Evolutionary conservation across 2,329 filamentous ascomycete species (phyloP).

Genomic region (Cryphonectria naterciae): DNA sequence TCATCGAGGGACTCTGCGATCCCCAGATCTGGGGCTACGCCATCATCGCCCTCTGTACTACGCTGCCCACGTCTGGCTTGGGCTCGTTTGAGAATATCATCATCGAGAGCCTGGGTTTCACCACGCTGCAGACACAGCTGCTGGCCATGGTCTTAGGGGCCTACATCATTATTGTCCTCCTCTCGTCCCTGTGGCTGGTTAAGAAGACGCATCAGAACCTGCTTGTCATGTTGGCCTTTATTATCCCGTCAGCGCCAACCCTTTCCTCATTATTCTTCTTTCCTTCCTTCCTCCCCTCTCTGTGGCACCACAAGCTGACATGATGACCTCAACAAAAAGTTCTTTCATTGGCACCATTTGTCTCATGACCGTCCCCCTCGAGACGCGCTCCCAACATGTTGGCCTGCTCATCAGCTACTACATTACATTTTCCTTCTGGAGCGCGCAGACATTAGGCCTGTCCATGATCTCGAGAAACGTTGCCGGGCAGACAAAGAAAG

Average conservation of each 20-base stretch:
- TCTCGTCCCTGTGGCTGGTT: slow-evolving; percentile 68
- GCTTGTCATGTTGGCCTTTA: slow-evolving; percentile 66
- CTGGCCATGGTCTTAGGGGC: slow-evolving; percentile 75
- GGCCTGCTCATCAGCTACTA: slow-evolving; percentile 76
- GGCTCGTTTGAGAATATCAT: slow-evolving; percentile 77
- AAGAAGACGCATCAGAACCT: slow-evolving; percentile 72
- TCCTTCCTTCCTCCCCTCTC: background rate
- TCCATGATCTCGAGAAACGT: slow-evolving; percentile 72
- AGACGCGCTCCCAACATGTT: slow-evolving; percentile 59
- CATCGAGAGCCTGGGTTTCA: slow-evolving; percentile 71
- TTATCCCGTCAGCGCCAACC: slow-evolving; percentile 62
- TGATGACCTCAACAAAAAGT: slow-evolving; percentile 40
- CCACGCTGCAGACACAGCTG: slow-evolving; percentile 69
- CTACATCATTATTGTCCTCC: slow-evolving; percentile 72
- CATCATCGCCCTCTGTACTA: slow-evolving; percentile 71
- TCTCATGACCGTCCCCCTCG: slow-evolving; percentile 69
- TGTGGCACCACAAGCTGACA: background rate
- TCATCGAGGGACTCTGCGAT: slow-evolving; percentile 60
- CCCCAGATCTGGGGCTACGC: slow-evolving; percentile 70
- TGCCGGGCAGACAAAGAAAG: slow-evolving; percentile 75
- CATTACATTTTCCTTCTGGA: slow-evolving; percentile 78
- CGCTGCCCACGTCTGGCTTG: slow-evolving; percentile 72
- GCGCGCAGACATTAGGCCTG: slow-evolving; percentile 68
- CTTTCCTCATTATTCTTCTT: background rate
- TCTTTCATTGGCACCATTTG: slow-evolving; percentile 74